Evolutionary conservation across 345 rosid genomes (phyloP).

Genomic region (Hibiscus mutabilis): DNA sequence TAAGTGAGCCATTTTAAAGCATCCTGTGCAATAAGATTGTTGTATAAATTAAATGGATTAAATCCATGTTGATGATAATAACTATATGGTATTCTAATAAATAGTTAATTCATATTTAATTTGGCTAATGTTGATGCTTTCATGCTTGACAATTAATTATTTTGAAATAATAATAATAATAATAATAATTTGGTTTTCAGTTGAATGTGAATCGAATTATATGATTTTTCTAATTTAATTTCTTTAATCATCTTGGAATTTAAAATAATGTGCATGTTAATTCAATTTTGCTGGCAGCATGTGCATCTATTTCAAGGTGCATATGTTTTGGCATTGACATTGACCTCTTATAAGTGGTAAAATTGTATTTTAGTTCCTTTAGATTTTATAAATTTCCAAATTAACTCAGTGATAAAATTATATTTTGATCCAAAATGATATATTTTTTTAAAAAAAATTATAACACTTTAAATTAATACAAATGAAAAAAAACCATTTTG

Average conservation of each 20-base stretch:
- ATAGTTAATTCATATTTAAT: not conserved
- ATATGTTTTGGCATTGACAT: not conserved
- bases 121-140: not conserved
- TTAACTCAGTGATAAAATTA: no score
- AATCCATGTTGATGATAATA: not conserved
- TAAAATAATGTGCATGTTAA: not conserved
- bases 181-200: not conserved
- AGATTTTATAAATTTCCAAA: no score
- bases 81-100: no score
- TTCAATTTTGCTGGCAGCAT: conserved; percentile 1
- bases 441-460: no score
- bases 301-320: not conserved
- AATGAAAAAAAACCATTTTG: no score
- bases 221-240: not conserved
- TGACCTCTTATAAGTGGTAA: no score
- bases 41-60: not conserved
- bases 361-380: no score
- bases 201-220: not conserved
- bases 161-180: not conserved
- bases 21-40: not conserved
- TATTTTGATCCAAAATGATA: no score
- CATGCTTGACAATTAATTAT: not conserved
- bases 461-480: no score
- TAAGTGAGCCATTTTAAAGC: no score
- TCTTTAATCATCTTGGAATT: not conserved